Evolutionary conservation across 805 yeast genomes (phyloP).

Genomic region (Yarrowia deformans): DNA sequence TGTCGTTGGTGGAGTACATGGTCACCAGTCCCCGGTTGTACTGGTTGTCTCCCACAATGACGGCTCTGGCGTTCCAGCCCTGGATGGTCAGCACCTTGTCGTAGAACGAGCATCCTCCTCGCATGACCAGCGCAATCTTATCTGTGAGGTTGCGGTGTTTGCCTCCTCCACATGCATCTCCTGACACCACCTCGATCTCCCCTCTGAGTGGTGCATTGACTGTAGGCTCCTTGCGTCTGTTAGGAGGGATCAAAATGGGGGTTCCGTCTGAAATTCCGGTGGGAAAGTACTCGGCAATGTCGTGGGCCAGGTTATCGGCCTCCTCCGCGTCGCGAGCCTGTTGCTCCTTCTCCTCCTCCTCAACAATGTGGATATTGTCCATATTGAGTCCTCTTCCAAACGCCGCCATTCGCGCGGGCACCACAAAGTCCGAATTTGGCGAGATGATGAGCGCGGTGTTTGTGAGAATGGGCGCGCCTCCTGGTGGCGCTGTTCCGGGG

Average conservation of each 20-base stretch:
- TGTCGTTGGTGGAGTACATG: conserved; percentile 60
- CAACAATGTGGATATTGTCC: not conserved
- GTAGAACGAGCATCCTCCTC: conserved; percentile 66
- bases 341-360: not conserved
- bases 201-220: conserved; percentile 43
- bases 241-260: conserved; percentile 38
- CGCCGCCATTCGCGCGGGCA: conserved; percentile 52
- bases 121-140: conserved; percentile 51
- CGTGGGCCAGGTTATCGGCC: conserved; percentile 33
- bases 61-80: conserved; percentile 57
- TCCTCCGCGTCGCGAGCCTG: not conserved
- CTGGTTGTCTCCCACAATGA: conserved; percentile 64
- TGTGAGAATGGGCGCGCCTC: conserved; percentile 40
- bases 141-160: conserved; percentile 45
- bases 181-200: conserved; percentile 43
- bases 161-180: conserved; percentile 45
- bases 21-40: conserved; percentile 58
- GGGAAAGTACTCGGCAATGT: not conserved
- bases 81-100: conserved; percentile 59
- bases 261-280: conserved; percentile 33
- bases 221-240: conserved; percentile 41
- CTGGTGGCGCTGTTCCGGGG: conserved; percentile 27
- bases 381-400: conserved; percentile 49
- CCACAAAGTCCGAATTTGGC: conserved; percentile 47
- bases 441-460: conserved; percentile 45